Evolutionary conservation across 2,329 filamentous ascomycete species (phyloP).

Genomic region (Rhinocladiella mackenziei): DNA sequence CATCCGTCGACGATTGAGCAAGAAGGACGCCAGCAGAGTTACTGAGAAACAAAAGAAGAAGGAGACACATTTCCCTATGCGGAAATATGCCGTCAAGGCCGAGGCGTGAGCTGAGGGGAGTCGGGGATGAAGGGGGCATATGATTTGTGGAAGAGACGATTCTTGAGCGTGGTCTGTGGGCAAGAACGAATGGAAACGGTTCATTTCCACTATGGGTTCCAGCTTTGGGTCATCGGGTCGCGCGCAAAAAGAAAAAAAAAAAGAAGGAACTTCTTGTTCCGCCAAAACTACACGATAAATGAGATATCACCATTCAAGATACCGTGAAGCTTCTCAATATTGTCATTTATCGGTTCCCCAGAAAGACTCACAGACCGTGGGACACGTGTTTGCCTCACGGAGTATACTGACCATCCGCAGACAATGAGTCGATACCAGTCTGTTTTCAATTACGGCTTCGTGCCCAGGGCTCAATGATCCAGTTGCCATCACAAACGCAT

Average conservation of each 20-base stretch:
- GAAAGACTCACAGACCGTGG: too few species aligned
- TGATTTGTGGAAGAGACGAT: constrained; percentile 33
- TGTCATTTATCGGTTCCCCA: too few species aligned
- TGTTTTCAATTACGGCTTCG: neutral
- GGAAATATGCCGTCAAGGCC: constrained; percentile 97
- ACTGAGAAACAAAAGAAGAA: constrained; percentile 98
- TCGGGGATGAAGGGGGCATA: constrained; percentile 30
- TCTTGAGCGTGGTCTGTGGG: neutral
- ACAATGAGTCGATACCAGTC: neutral
- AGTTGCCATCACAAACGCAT: constrained; percentile 31
- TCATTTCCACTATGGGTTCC: too few species aligned
- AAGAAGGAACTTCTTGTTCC: too few species aligned
- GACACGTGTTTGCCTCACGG: too few species aligned
- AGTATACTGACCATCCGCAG: too few species aligned
- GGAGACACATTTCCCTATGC: constrained; percentile 91
- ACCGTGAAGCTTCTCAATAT: too few species aligned
- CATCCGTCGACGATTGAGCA: constrained; percentile 90
- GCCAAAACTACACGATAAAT: too few species aligned
- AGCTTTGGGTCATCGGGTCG: too few species aligned
- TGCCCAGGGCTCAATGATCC: constrained; percentile 25
- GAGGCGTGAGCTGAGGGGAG: constrained; percentile 31
- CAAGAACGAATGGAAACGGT: too few species aligned
- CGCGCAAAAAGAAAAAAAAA: too few species aligned
- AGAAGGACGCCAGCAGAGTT: constrained; percentile 78
- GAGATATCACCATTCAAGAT: too few species aligned